phyloP scores from a whole-genome alignment of 495 filamentous ascomycete species.

The Trichocladium antarcticum region DNA sequence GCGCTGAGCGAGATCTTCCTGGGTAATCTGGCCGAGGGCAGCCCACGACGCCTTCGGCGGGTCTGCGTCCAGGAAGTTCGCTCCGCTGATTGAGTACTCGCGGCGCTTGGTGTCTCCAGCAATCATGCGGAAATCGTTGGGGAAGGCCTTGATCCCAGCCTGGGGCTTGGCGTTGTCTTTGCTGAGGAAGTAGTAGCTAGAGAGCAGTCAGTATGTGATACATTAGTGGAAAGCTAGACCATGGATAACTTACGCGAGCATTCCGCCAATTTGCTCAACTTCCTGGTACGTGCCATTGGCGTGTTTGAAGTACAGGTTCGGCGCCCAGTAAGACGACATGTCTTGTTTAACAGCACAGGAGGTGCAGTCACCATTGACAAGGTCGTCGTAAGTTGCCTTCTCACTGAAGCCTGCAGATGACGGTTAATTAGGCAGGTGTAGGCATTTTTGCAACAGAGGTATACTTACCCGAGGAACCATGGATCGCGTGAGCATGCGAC shows the following conservation, averaged over 20 bases:
- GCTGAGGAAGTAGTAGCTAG: slow-evolving; percentile 62
- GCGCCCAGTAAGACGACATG: slow-evolving; percentile 61
- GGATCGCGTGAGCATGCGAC: slow-evolving; percentile 63
- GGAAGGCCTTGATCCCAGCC: slow-evolving; percentile 55
- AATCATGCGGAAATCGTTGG: slow-evolving; percentile 71
- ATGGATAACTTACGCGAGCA: slow-evolving; percentile 43
- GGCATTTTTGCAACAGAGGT: not conserved
- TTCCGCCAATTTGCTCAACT: slow-evolving; percentile 47
- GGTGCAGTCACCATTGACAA: slow-evolving; percentile 47
- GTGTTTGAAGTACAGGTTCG: slow-evolving; percentile 52
- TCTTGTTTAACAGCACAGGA: slow-evolving; percentile 54
- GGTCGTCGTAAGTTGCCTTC: slow-evolving; percentile 36
- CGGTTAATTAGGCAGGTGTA: not conserved
- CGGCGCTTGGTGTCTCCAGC: slow-evolving; percentile 60
- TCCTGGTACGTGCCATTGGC: slow-evolving; percentile 30
- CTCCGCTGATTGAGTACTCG: slow-evolving; percentile 53
- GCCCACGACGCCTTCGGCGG: slow-evolving; percentile 64
- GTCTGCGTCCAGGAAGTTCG: slow-evolving; percentile 43
- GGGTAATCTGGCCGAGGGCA: slow-evolving; percentile 43
- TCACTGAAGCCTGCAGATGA: slow-evolving; percentile 37
- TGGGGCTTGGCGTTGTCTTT: slow-evolving; percentile 39
- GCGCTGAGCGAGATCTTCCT: slow-evolving; percentile 61
- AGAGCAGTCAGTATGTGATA: not conserved
- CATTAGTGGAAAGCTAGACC: not conserved
- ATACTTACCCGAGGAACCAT: slow-evolving; percentile 51